phyloP scores from a whole-genome alignment of 768 basidiomycete species.

The Russula lepida region DNA sequence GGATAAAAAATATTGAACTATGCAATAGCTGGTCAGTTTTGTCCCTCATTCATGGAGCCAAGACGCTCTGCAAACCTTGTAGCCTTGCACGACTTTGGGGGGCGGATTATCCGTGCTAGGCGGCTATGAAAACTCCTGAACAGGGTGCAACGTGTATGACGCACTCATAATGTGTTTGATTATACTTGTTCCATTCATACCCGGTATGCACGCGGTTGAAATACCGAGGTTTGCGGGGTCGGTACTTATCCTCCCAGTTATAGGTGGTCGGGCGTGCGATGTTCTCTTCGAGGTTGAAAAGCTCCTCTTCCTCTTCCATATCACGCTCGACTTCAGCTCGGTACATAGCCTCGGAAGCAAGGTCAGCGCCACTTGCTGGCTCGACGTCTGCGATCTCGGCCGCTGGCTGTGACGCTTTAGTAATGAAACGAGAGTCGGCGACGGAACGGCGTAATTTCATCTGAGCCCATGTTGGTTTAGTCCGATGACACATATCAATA shows the following conservation, averaged over 20 bases:
- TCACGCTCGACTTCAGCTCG: constrained; percentile 88
- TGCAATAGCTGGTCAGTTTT: constrained; percentile 13
- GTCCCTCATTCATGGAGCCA: constrained; percentile 9
- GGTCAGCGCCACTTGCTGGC: constrained; percentile 54
- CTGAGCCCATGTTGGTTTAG: constrained; percentile 34
- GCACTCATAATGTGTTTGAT: constrained; percentile 98
- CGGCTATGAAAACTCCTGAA: constrained; percentile 20
- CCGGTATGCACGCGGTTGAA: constrained; percentile 99
- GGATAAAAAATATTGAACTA: constrained; percentile 98
- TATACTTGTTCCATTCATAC: constrained; percentile 99
- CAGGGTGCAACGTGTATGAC: constrained; percentile 28
- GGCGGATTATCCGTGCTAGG: constrained; percentile 93
- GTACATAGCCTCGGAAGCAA: constrained; percentile 85
- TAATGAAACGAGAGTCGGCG: constrained; percentile 80
- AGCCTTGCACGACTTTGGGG: constrained; percentile 98
- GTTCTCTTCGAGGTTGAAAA: constrained; percentile 90
- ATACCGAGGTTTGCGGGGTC: constrained; percentile 94
- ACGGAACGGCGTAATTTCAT: constrained; percentile 73
- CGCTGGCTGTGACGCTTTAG: constrained; percentile 58
- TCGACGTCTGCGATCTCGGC: constrained; percentile 51
- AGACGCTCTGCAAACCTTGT: constrained; percentile 52
- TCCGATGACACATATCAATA: not conserved
- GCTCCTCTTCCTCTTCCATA: constrained; percentile 91
- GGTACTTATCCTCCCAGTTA: constrained; percentile 98
- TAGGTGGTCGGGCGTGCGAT: constrained; percentile 78